phyloP scores from a whole-genome alignment of 805 yeast species.

The Zygotorulaspora chibaensis region DNA sequence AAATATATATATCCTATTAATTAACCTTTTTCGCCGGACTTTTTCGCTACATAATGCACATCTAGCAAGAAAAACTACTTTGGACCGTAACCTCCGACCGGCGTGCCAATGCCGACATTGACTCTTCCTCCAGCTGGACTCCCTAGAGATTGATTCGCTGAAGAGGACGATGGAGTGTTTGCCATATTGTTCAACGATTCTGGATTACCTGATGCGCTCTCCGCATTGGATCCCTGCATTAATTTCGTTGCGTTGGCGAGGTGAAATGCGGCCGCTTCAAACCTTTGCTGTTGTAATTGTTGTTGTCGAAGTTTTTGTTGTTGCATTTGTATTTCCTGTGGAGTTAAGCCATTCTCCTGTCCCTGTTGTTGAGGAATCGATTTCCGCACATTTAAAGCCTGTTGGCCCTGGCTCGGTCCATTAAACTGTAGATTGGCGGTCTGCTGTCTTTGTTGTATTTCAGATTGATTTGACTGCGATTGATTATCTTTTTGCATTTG shows the following conservation, averaged over 20 bases:
- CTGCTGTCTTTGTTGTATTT: constrained; percentile 12
- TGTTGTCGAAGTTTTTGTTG: constrained; percentile 35
- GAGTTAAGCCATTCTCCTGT: constrained; percentile 29
- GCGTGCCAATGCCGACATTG: constrained; percentile 23
- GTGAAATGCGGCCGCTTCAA: constrained; percentile 34
- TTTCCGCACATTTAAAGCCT: constrained; percentile 1
- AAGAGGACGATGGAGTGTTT: constrained; percentile 11
- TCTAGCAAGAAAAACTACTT: constrained; percentile 12
- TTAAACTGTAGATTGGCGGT: neutral
- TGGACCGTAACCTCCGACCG: constrained; percentile 22
- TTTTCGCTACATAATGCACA: neutral
- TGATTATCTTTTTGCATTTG: constrained; percentile 28
- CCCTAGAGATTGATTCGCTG: constrained; percentile 8
- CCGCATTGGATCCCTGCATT: constrained; percentile 21
- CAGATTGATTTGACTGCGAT: constrained; percentile 12
- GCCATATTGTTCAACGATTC: constrained; percentile 5
- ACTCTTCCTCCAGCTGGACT: constrained; percentile 24
- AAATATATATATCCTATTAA: neutral
- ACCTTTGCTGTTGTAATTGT: constrained; percentile 33
- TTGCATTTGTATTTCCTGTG: constrained; percentile 34
- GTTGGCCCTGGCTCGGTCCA: constrained; percentile 4
- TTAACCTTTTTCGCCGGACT: neutral
- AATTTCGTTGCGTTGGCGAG: constrained; percentile 32
- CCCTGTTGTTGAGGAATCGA: constrained; percentile 2
- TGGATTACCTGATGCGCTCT: constrained; percentile 7